Base-by-base conservation (phyloP, 2,329 filamentous ascomycete genomes). In the Nectriaceae sp. region DNA sequence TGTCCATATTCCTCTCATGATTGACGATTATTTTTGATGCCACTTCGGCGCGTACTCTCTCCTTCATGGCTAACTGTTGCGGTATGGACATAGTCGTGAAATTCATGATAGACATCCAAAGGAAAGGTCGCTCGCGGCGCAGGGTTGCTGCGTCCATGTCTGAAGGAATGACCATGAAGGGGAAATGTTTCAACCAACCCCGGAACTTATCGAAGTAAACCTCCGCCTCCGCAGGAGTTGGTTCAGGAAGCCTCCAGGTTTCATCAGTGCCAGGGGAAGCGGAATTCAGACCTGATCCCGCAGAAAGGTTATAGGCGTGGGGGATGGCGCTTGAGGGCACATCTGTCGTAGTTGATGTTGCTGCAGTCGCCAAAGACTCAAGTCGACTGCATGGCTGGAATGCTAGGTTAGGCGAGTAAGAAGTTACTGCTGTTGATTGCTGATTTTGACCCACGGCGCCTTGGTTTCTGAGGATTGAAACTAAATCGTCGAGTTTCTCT, bases 21-120 rank as follows among this genome's bases (percentile, higher is more conserved):
- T 76, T 70, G 11, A 79, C 49, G 5, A 82, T 56, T 21, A 80
- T 64, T 46, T 70, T 72, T n/a, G 73, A 67, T 0, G 75, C 70
- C 13, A 81, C 44, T 21, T 75, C 68, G 38, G 72, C 66, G 36
- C 74, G 74, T 5, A 77, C 64, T 16, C 66, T 69, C 2, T 71
- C 70, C 29, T 68, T 67, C 29, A 78, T 57, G 1, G 63, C 60
- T 0, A 64, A 42, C 46, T 79, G 75, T 43, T 72, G 68, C 3
- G 65, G 57, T 0, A 66, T 63, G 2, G 72, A 73, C 53, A 70
- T 74, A 37, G 70, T 71, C 2, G 75, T 72, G 10, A 78, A 60
- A 33, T 75, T 69, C 57, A 75, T 70, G 40, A 82, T 77, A 29
- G 70, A 72, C 8, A 78, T 56, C 72, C 76, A 80, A 4, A 81